Evolutionary conservation across 148 eudicot species (phyloP).

Genomic region (Amaranthus cruentus): DNA sequence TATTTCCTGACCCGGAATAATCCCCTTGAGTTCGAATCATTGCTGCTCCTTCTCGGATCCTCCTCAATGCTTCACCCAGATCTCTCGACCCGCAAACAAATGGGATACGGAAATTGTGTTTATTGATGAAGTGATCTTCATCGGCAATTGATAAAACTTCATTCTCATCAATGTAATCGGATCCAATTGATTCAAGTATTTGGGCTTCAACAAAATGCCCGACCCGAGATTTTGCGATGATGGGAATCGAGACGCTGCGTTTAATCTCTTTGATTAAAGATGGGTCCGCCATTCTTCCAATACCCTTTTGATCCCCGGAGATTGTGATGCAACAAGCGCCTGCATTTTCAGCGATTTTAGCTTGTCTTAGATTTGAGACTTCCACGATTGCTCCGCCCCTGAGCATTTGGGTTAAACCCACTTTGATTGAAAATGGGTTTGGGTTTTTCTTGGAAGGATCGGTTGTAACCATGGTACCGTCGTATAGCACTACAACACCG

Average conservation of each 20-base stretch:
- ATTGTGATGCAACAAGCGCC: slow-evolving; percentile 57
- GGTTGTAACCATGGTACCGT: slow-evolving; percentile 33
- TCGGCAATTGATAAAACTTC: slow-evolving; percentile 45
- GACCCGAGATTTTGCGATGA: slow-evolving; percentile 45
- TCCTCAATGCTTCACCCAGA: slow-evolving; percentile 55
- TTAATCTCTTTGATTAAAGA: slow-evolving; percentile 41
- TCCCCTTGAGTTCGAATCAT: slow-evolving; percentile 65
- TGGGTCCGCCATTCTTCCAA: slow-evolving; percentile 54
- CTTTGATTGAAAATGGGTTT: slow-evolving; percentile 44
- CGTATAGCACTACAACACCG: slow-evolving; percentile 55
- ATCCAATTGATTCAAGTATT: slow-evolving; percentile 49
- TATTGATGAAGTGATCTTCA: slow-evolving; percentile 52
- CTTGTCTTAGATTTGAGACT: slow-evolving; percentile 38
- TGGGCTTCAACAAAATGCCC: slow-evolving; percentile 76
- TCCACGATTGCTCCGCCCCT: slow-evolving; percentile 56
- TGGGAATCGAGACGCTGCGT: slow-evolving; percentile 40
- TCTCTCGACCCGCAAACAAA: slow-evolving; percentile 53
- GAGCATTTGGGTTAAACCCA: slow-evolving; percentile 46
- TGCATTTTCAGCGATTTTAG: slow-evolving; percentile 59
- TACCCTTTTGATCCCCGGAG: slow-evolving; percentile 17
- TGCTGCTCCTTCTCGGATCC: slow-evolving; percentile 67
- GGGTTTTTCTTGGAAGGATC: slow-evolving; percentile 33
- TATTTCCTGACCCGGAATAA: slow-evolving; percentile 28
- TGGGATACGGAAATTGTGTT: slow-evolving; percentile 56
- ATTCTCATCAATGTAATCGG: slow-evolving; percentile 61